Evolutionary conservation across 495 filamentous ascomycete species (phyloP).

Genomic region (Neurospora tetraspora): DNA sequence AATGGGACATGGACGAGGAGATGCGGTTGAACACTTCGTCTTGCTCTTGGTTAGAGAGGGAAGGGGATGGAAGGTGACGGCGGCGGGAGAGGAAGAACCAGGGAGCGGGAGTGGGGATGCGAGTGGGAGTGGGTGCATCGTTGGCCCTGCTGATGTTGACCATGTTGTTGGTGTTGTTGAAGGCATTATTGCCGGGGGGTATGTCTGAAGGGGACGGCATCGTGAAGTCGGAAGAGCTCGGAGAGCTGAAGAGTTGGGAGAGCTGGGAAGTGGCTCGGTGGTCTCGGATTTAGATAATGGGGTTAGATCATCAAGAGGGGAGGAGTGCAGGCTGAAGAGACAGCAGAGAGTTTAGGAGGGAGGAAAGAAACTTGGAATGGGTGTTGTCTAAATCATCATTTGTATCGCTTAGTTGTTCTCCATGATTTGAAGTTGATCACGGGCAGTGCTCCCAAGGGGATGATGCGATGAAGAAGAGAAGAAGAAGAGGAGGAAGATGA

Average conservation of each 20-base stretch:
- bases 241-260: not conserved
- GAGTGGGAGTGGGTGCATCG: too few relatives aligned
- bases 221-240: not conserved
- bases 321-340: not conserved
- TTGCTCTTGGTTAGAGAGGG: not conserved
- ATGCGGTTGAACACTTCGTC: not conserved
- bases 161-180: too few relatives aligned
- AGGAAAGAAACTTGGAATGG: not conserved
- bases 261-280: not conserved
- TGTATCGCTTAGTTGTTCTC: not conserved
- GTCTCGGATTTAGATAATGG: not conserved
- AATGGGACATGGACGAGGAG: not conserved
- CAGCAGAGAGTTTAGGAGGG: not conserved
- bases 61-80: not conserved
- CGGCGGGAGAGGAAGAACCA: not conserved
- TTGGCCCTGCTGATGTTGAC: too few relatives aligned
- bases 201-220: not conserved
- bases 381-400: not conserved
- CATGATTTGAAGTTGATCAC: not conserved
- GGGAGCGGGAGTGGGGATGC: not conserved
- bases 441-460: not conserved
- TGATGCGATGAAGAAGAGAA: not conserved
- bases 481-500: not conserved
- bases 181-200: not conserved
- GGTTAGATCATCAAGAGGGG: not conserved